Base-by-base conservation (phyloP, 169 alveolate species). In the Eimeria praecox region DNA sequence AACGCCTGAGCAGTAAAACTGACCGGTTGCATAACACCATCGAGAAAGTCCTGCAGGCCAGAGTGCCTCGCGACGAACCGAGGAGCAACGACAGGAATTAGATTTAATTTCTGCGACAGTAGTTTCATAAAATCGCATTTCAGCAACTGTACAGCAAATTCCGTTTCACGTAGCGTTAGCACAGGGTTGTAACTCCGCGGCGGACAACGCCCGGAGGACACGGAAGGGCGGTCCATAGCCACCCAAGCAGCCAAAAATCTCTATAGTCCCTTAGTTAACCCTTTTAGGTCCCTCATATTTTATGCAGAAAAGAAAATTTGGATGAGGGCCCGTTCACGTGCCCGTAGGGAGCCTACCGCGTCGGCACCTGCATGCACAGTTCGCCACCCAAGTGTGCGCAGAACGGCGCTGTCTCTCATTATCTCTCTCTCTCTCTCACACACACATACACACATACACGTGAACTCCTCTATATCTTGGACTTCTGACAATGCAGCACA, bases 81-180 rank as follows among this genome's bases (percentile, higher is more conserved):
- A 38, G 94, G 94, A 87, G 94, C 78, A 64, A 87, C 94, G 16
- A 62, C 83, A 9, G 94, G 94, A 38, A 87, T n/a, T 5, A 87
- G 94, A 46, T 8, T 22, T 14, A 87, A 18, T 44, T 59, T 64
- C 27, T 62, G 38, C 33, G 94, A 87, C 16, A 87, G 82, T 16
- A 62, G 27, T 38, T 56, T 44, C 64, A n/a, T 24, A 38, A 87
- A 87, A 20, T 56, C 59, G 56, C 59, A 24, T 30, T 62, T 87
- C 40, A 87, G 83, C 5, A 22, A 27, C 54, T 64, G 78, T 42
- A 87, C 80, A 40, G 83, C 94, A n/a, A 83, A 52, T 75, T 83
- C 73, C 33, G 91, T 83, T 83, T 83, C 91, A 49, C 91, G 91
- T 49, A 83, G 91, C 49, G 91, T 46, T 35, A 49, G 64, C 75